Evolutionary conservation across 1,139 yeast genomes (phyloP).

Genomic region (Sugiyamaella paludigena): DNA sequence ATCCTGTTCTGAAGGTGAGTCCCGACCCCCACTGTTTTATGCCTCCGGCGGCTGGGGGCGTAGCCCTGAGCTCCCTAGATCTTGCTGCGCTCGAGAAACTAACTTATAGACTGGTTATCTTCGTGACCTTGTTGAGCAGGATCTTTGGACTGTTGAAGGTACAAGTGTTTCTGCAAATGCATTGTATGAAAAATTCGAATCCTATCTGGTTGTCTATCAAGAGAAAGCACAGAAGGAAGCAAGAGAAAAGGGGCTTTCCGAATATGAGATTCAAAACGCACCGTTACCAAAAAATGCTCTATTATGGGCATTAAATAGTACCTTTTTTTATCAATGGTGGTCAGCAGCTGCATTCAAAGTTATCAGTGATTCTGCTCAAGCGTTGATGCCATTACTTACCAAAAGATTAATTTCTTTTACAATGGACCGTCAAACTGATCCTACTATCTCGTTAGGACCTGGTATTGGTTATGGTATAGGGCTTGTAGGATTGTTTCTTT

Average conservation of each 20-base stretch:
- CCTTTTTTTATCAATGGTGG: constrained; percentile 54
- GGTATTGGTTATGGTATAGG: constrained; percentile 67
- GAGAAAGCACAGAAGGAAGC: constrained; percentile 36
- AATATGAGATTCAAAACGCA: constrained; percentile 24
- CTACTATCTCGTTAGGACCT: constrained; percentile 36
- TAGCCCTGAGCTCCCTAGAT: neutral
- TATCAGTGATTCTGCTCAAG: constrained; percentile 50
- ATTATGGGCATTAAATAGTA: constrained; percentile 49
- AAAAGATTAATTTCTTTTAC: constrained; percentile 54
- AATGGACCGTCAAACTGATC: constrained; percentile 18
- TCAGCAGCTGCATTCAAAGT: constrained; percentile 45
- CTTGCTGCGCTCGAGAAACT: neutral
- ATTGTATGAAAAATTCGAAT: constrained; percentile 43
- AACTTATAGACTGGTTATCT: constrained; percentile 52
- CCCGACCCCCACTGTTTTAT: neutral
- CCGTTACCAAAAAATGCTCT: constrained; percentile 45
- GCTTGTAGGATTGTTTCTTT: constrained; percentile 46
- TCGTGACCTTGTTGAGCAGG: constrained; percentile 63
- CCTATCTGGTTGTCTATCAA: constrained; percentile 41
- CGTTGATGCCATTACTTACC: constrained; percentile 50
- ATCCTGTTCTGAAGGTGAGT: constrained; percentile 51
- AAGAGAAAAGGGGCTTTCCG: constrained; percentile 23
- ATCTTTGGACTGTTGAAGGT: constrained; percentile 54
- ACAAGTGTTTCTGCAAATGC: constrained; percentile 50
- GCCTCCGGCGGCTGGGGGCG: no score